Conservation (phyloP, 306 rosid species). For the Castanea mollissima region DNA sequence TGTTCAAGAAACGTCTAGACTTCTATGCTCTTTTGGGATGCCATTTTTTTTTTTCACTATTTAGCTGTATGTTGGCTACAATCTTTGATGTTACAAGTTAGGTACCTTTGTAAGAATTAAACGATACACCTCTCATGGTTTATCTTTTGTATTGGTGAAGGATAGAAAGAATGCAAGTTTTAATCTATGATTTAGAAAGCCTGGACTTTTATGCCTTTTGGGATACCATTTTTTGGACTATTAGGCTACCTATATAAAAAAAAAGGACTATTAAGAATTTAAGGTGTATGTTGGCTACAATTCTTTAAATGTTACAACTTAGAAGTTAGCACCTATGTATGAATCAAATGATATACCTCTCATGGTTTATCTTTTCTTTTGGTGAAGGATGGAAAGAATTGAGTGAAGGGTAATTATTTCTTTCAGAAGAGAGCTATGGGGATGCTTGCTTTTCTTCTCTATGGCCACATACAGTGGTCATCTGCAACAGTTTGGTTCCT, state of each 20-base stretch:
- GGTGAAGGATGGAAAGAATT: neutral
- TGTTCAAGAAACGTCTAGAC: too few relatives aligned
- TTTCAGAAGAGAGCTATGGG: neutral
- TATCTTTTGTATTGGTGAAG: too few relatives aligned
- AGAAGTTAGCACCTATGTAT: neutral
- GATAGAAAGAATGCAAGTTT: neutral
- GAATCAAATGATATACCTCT: neutral
- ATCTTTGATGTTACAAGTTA: too few relatives aligned
- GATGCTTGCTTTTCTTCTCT: neutral
- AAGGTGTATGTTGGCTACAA: neutral
- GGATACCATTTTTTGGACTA: neutral
- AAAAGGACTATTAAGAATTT: neutral
- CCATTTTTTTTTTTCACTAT: too few relatives aligned
- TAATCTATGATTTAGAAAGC: neutral
- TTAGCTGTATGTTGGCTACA: too few relatives aligned
- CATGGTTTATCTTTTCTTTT: neutral
- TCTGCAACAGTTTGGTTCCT: constrained; percentile 23
- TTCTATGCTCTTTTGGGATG: too few relatives aligned
- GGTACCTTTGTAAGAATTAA: too few relatives aligned
- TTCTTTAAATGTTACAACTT: neutral
- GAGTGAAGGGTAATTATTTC: neutral
- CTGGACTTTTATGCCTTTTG: neutral
- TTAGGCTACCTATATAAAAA: too few relatives aligned
- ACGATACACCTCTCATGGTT: too few relatives aligned
- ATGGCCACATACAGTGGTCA: constrained; percentile 5